These are phyloP conservation scores for Lyophyllum decastes DNA, from an alignment of 768 basidiomycete genomes.

Conservation along the genomic window DNA sequence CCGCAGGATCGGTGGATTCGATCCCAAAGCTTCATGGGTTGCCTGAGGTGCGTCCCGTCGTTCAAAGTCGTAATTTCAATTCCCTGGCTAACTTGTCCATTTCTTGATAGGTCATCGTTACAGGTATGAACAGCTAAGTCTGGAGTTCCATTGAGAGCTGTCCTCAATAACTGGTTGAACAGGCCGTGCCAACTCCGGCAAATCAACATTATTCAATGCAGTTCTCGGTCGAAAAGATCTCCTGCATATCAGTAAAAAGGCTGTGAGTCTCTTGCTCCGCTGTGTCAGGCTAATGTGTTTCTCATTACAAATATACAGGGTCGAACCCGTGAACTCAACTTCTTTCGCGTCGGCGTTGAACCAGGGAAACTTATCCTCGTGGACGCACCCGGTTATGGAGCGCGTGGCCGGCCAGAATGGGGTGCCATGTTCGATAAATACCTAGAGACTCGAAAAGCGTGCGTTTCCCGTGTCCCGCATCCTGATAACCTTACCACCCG, in stretches of 20 bases:
- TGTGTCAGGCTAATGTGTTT: not conserved
- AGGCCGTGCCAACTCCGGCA: conserved; percentile 82
- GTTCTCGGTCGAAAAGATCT: conserved; percentile 60
- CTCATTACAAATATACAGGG: conserved; percentile 44
- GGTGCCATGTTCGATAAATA: conserved; percentile 70
- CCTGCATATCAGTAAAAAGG: conserved; percentile 66
- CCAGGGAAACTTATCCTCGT: conserved; percentile 66
- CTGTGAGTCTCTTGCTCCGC: conserved; percentile 45
- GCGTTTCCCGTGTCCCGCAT: conserved; percentile 25
- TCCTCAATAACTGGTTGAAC: not conserved
- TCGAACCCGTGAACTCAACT: conserved; percentile 70
- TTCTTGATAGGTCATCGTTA: conserved; percentile 41
- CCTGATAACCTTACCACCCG: not conserved
- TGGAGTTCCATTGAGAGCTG: too few relatives aligned
- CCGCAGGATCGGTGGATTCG: conserved; percentile 35
- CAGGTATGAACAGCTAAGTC: too few relatives aligned
- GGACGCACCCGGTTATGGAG: conserved; percentile 82
- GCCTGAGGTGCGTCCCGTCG: conserved; percentile 38
- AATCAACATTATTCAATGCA: conserved; percentile 73
- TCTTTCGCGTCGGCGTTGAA: conserved; percentile 65
- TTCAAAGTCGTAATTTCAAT: not conserved
- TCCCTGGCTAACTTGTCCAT: not conserved
- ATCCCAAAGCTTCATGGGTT: conserved; percentile 42
- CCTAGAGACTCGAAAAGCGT: conserved; percentile 61
- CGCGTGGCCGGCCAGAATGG: conserved; percentile 75